Evolutionary conservation across 2,329 filamentous ascomycete species (phyloP).

Genomic region (Trichoderma cornu-damae): DNA sequence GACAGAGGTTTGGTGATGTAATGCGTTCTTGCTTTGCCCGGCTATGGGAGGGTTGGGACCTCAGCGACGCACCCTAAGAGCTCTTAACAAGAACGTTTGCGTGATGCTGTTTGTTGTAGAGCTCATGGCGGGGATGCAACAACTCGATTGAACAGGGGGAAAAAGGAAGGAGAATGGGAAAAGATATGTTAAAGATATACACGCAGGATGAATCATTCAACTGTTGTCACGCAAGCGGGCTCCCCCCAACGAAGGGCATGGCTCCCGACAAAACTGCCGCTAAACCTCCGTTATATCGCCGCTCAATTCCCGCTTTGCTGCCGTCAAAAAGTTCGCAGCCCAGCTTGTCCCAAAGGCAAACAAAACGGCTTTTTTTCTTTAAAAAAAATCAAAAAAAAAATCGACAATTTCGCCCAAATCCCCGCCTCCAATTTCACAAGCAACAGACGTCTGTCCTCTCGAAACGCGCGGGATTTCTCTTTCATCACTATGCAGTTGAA

Average conservation of each 20-base stretch:
- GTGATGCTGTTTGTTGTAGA: background rate
- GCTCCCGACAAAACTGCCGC: background rate
- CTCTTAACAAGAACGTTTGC: background rate
- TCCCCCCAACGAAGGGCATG: background rate
- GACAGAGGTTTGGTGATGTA: slow-evolving; percentile 2
- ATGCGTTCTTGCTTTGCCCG: slow-evolving; percentile 10
- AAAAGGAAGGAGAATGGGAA: background rate
- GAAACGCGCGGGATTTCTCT: background rate
- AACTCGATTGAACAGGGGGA: background rate
- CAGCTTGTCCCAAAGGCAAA: background rate
- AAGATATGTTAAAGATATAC: background rate
- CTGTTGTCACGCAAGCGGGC: no score
- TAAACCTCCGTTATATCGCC: slow-evolving; percentile 8
- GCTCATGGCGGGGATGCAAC: background rate
- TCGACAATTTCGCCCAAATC: background rate
- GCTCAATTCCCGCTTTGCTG: background rate
- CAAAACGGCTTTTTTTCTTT: background rate
- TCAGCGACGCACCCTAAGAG: slow-evolving; percentile 2
- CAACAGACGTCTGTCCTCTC: no score
- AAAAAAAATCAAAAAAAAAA: no score
- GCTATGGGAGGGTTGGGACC: slow-evolving; percentile 4
- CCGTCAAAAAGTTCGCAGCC: background rate
- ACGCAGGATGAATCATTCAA: no score
- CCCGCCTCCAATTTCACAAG: background rate
- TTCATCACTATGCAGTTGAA: background rate